These are phyloP conservation scores for Dioscorea cayenensis DNA, from an alignment of 116 monocot genomes.

Conservation along the genomic window DNA sequence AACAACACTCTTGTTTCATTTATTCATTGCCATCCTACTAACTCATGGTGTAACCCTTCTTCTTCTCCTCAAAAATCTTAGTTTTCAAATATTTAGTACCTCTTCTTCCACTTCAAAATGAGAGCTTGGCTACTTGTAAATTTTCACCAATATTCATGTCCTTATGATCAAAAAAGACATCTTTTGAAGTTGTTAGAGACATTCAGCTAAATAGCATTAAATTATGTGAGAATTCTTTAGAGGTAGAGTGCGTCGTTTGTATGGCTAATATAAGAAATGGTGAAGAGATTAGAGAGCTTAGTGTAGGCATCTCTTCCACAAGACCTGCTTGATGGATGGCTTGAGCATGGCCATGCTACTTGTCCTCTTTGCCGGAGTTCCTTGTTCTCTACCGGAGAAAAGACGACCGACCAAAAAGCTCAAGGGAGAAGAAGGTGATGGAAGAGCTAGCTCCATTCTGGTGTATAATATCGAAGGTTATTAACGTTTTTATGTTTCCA, in stretches of 20 bases:
- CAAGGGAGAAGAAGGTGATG: neutral
- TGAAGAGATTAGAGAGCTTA: conserved; percentile 15
- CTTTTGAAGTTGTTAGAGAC: neutral
- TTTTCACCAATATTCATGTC: neutral
- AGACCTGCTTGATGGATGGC: conserved; percentile 26
- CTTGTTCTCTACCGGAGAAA: neutral
- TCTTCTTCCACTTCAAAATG: neutral
- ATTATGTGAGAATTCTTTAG: neutral
- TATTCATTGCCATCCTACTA: neutral
- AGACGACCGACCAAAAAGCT: neutral
- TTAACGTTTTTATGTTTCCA: no score
- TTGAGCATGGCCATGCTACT: neutral
- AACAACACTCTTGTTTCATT: neutral
- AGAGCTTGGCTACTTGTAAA: neutral
- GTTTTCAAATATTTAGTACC: neutral
- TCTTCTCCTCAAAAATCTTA: neutral
- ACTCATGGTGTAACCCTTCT: neutral
- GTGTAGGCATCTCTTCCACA: conserved; percentile 28
- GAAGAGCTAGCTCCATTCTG: neutral
- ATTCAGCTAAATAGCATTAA: neutral
- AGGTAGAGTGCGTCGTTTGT: conserved; percentile 20
- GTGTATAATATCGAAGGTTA: no score
- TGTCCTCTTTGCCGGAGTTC: conserved; percentile 36
- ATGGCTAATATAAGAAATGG: conserved; percentile 19
- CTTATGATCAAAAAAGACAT: neutral